Percentiles rank a stretch among this genome's conserved stretches.
phyloP scores from a whole-genome alignment of 2,329 filamentous ascomycete species.

The Cladosporium sp. region DNA sequence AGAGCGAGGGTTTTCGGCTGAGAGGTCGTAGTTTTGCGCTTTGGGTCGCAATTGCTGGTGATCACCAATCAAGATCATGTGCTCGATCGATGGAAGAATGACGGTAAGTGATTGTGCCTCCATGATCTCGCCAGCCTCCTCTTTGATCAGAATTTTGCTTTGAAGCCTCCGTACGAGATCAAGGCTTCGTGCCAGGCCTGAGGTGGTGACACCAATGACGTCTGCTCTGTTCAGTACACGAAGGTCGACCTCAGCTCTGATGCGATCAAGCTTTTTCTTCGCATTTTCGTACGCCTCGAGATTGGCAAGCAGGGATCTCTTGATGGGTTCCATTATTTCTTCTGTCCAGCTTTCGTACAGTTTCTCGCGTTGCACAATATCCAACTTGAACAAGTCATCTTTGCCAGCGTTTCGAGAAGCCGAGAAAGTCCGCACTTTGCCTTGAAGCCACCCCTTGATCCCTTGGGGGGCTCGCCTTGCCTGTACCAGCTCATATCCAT shows the following conservation, averaged over 20 bases:
- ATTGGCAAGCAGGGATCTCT: conserved; percentile 18
- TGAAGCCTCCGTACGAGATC: conserved; percentile 46
- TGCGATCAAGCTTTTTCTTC: conserved; percentile 21
- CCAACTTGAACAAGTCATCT: background rate
- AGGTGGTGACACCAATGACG: conserved; percentile 59
- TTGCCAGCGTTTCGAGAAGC: background rate
- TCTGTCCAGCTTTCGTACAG: conserved; percentile 16
- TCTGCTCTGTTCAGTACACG: conserved; percentile 40
- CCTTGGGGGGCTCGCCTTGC: background rate
- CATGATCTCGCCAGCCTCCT: conserved; percentile 65
- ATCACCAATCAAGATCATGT: conserved; percentile 60
- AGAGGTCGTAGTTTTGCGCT: conserved; percentile 52
- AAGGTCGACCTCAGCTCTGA: conserved; percentile 38
- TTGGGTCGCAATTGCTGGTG: conserved; percentile 58
- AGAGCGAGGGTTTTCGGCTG: conserved; percentile 44
- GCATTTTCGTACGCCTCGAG: conserved; percentile 17
- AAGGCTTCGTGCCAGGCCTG: conserved; percentile 52
- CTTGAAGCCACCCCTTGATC: background rate
- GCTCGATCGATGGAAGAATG: conserved; percentile 56
- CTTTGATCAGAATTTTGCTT: conserved; percentile 58
- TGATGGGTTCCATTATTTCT: conserved; percentile 15
- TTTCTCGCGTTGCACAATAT: background rate
- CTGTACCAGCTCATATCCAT: conserved; percentile 18
- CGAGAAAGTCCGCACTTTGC: background rate
- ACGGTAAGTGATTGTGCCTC: conserved; percentile 59